These are phyloP conservation scores for Parachaetomium inaequale DNA, from an alignment of 495 filamentous ascomycete species.

Conservation along the genomic window DNA sequence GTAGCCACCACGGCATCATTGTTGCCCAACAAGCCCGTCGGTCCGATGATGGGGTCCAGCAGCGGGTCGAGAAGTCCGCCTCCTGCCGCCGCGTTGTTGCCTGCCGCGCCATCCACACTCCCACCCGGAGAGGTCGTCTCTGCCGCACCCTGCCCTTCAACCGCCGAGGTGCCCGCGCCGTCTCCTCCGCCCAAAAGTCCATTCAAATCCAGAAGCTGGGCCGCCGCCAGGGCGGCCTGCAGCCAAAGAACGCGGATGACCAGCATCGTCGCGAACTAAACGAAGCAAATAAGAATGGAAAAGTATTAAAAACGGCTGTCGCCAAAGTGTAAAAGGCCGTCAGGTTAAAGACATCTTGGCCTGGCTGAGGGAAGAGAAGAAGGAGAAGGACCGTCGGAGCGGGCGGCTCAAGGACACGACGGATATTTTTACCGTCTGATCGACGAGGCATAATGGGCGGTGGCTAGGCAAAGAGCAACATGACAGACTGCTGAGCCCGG, in stretches of 20 bases:
- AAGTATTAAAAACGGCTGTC: slow-evolving; percentile 1
- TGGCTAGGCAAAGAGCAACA: background rate
- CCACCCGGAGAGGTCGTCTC: background rate
- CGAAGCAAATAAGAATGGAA: slow-evolving; percentile 16
- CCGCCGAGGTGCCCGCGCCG: background rate
- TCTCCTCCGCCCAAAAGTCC: slow-evolving; percentile 16
- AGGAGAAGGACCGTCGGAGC: background rate
- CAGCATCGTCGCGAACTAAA: slow-evolving; percentile 26
- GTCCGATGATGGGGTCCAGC: slow-evolving; percentile 10
- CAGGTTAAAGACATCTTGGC: slow-evolving; percentile 4
- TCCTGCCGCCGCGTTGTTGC: background rate
- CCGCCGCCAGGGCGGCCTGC: slow-evolving; percentile 27
- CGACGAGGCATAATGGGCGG: slow-evolving; percentile 1
- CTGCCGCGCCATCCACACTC: background rate
- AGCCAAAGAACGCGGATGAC: slow-evolving; percentile 31
- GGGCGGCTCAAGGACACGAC: background rate
- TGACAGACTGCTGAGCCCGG: background rate
- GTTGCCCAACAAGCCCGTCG: slow-evolving; percentile 1
- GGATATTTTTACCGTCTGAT: slow-evolving; percentile 1
- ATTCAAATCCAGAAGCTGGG: slow-evolving; percentile 21
- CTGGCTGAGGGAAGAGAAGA: background rate
- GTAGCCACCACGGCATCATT: background rate
- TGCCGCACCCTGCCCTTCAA: background rate
- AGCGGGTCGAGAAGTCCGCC: slow-evolving; percentile 5
- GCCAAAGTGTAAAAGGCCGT: slow-evolving; percentile 13